Percentiles rank a stretch among this genome's conserved stretches.
These are phyloP conservation scores for Moringa oleifera DNA, from an alignment of 345 rosid species.

Conservation along the genomic window DNA sequence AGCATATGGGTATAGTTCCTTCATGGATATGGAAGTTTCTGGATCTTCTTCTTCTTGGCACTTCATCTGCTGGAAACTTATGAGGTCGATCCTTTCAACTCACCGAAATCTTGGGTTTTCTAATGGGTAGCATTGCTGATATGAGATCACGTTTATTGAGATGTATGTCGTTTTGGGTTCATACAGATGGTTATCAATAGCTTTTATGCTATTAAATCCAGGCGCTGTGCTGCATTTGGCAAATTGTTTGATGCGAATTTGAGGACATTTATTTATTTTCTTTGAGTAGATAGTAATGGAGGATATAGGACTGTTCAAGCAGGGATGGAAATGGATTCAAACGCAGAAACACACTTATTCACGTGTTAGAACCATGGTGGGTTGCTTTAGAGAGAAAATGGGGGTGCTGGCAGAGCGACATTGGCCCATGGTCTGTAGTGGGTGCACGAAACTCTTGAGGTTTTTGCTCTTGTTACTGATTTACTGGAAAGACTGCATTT, in stretches of 20 bases:
- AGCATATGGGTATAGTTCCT: conserved; percentile 8
- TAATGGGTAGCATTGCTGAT: conserved; percentile 16
- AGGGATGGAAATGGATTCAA: conserved; percentile 85
- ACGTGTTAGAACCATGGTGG: conserved; percentile 31
- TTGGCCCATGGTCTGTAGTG: conserved; percentile 81
- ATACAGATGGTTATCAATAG: conserved; percentile 3
- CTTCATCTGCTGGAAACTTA: conserved; percentile 12
- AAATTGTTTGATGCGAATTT: not conserved
- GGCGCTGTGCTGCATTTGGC: not conserved
- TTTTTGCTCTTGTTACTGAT: conserved; percentile 37
- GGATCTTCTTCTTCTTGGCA: conserved; percentile 8
- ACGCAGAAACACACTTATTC: conserved; percentile 59
- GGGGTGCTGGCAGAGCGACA: conserved; percentile 63
- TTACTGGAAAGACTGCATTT: conserved; percentile 65
- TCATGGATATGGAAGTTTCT: conserved; percentile 1
- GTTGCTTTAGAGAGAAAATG: conserved; percentile 43
- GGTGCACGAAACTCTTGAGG: conserved; percentile 44
- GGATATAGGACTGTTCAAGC: conserved; percentile 81
- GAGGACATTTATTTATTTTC: conserved; percentile 8
- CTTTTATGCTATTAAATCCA: not conserved
- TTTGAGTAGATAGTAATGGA: conserved; percentile 44
- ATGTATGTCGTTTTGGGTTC: conserved; percentile 7
- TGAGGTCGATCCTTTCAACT: not conserved
- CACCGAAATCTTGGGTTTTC: not conserved
- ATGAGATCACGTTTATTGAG: conserved; percentile 10